phyloP scores from a whole-genome alignment of 2,329 filamentous ascomycete species.

The Hymenoscyphus albidus region DNA sequence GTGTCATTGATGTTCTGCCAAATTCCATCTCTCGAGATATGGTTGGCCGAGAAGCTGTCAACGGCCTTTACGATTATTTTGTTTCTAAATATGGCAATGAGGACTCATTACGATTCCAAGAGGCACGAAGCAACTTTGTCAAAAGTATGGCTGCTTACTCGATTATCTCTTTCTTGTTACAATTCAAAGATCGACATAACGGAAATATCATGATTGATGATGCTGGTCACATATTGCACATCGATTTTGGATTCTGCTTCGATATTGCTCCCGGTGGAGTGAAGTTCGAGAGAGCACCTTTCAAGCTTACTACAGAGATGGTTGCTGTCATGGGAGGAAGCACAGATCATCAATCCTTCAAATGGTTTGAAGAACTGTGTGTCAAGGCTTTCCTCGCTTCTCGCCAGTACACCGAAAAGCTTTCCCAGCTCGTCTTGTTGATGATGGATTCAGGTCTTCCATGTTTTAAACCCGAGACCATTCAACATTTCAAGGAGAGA shows the following conservation, averaged over 20 bases:
- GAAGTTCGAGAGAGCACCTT: slow-evolving; percentile 95
- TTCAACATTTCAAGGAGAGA: slow-evolving; percentile 85
- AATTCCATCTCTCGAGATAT: slow-evolving; percentile 98
- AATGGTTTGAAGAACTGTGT: slow-evolving; percentile 94
- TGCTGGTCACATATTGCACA: slow-evolving; percentile 93
- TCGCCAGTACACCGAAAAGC: slow-evolving; percentile 80
- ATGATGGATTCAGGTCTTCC: slow-evolving; percentile 97
- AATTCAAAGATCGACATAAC: slow-evolving; percentile 99
- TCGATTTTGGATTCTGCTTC: slow-evolving; percentile 99
- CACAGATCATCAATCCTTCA: slow-evolving; percentile 80
- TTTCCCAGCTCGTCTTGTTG: slow-evolving; percentile 82
- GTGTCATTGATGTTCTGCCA: slow-evolving; percentile 95
- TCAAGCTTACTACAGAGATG: slow-evolving; percentile 98
- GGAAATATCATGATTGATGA: slow-evolving; percentile 99
- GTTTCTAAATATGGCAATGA: slow-evolving; percentile 96
- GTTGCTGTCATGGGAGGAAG: slow-evolving; percentile 96
- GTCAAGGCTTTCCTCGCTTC: slow-evolving; percentile 92
- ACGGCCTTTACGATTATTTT: slow-evolving; percentile 98
- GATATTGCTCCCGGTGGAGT: slow-evolving; percentile 97
- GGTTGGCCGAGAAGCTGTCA: slow-evolving; percentile 96
- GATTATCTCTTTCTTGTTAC: slow-evolving; percentile 90
- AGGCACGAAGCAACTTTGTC: slow-evolving; percentile 94
- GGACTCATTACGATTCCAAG: slow-evolving; percentile 90
- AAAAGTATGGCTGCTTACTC: slow-evolving; percentile 99
- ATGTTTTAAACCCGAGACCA: slow-evolving; percentile 95